Base-by-base conservation (phyloP, 148 eudicot species). In the Silene latifolia region DNA sequence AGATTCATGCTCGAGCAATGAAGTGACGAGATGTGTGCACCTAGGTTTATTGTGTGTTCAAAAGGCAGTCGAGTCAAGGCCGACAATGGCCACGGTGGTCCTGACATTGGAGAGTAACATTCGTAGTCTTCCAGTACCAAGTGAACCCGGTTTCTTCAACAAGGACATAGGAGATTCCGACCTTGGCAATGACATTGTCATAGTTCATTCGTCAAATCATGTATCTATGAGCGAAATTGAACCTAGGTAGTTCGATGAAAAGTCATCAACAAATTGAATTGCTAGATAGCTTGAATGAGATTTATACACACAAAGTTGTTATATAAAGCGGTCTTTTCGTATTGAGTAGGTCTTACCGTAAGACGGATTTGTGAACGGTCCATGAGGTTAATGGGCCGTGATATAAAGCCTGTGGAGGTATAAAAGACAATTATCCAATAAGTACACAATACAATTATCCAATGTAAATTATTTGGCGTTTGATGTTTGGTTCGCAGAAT, bases 61-160 rank as follows among this genome's bases (percentile, higher is more conserved):
- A 67, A 69, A 77, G 53, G 48, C 71, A 5, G 48, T 58, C 5
- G 76, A 76, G 0, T 70, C 71, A 12, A 76, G 86, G 56, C 86
- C 83, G 13, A 59, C 80, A 4, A 83, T 80, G 83, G 72, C 73
- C 11, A 48, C 76, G 6, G 29, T 68, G 48, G 76, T 80, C 15
- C 66, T 76, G 7, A 77, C 54, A 58, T 71, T 83, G 56, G 79
- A 80, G n/a, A 65, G 67, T 29, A 47, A 12, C 9, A 47, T 1
- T 47, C 4, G 62, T 77, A 4, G 67, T 67, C 23, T 61, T 12
- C 60, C 76, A 2, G 3, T 68, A 4, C 81, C 81, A 11, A 7
- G 53, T 25, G 70, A 82, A 24, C 82, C 80, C 0, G 42, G 61
- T 35, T 76, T 72, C 42, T 72, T 51, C 39, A 9, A 20, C 23